Conservation (phyloP, 768 basidiomycete species). For the Termitomyces heimii region DNA sequence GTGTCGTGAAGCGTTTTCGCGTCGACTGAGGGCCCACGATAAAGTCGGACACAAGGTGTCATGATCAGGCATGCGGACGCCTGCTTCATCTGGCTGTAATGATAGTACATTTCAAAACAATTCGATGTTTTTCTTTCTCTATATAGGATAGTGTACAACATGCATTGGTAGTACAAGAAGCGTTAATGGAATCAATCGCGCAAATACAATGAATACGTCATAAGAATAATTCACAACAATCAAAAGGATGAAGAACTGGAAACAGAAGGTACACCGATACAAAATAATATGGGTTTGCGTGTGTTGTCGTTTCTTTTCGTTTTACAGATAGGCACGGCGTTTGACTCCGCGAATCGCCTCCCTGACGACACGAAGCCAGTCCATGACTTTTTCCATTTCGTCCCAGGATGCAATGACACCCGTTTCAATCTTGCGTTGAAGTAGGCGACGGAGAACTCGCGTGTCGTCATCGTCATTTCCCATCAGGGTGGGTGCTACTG, state of each 20-base stretch:
- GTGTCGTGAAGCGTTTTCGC: conserved; percentile 81
- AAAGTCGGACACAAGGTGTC: not conserved
- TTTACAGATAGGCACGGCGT: conserved; percentile 38
- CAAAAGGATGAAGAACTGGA: not conserved
- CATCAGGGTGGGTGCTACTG: conserved; percentile 42
- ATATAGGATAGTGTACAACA: conserved; percentile 11
- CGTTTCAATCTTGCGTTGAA: conserved; percentile 61
- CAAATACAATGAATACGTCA: conserved; percentile 26
- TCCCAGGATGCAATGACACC: conserved; percentile 50
- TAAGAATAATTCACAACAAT: conserved; percentile 9
- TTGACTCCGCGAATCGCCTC: conserved; percentile 56
- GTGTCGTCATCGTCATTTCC: conserved; percentile 62
- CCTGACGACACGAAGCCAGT: conserved; percentile 61
- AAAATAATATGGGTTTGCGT: not conserved
- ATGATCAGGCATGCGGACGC: not conserved
- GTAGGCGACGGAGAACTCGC: conserved; percentile 52
- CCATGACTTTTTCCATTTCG: conserved; percentile 53
- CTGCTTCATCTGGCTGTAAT: not conserved
- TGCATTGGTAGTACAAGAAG: conserved; percentile 15
- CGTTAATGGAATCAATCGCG: conserved; percentile 12
- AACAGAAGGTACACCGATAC: conserved; percentile 5
- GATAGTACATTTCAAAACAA: not conserved
- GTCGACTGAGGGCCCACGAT: conserved; percentile 32
- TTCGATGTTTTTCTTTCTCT: conserved; percentile 5
- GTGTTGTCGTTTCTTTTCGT: conserved; percentile 2